A percentile compares a stretch with the other conserved stretches of the same genome.
These are phyloP conservation scores for Quercus suber DNA, from an alignment of 306 rosid species.

Conservation along the genomic window DNA sequence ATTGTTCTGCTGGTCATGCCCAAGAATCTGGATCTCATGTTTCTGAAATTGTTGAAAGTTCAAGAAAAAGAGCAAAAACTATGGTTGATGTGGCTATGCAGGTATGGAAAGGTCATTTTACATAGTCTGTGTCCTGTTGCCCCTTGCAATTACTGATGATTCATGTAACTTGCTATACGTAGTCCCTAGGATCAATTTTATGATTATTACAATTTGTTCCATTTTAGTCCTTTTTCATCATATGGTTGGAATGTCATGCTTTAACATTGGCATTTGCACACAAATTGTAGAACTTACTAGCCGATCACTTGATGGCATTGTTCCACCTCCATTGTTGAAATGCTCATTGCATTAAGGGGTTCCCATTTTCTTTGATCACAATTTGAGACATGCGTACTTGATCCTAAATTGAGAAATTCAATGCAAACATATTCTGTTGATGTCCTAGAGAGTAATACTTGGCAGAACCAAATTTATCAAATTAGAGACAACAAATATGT, in stretches of 20 bases:
- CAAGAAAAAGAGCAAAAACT: slow-evolving; percentile 59
- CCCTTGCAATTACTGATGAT: slow-evolving; percentile 12
- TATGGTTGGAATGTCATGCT: slow-evolving; percentile 7
- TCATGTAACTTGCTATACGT: neutral
- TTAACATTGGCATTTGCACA: slow-evolving; percentile 7
- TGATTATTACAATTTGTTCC: neutral
- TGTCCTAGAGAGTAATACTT: neutral
- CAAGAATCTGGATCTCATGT: slow-evolving; percentile 65
- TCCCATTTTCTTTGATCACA: neutral
- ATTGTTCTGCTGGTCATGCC: slow-evolving; percentile 47
- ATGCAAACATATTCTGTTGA: neutral
- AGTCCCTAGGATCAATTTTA: slow-evolving; percentile 10
- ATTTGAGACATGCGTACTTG: slow-evolving; percentile 5
- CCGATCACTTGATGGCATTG: slow-evolving; percentile 13
- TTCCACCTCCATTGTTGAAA: slow-evolving; percentile 12
- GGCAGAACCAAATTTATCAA: neutral
- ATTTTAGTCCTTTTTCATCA: slow-evolving; percentile 1
- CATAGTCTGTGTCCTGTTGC: neutral
- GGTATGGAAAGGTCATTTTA: slow-evolving; percentile 41
- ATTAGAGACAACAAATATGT: neutral
- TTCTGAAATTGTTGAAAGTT: slow-evolving; percentile 82
- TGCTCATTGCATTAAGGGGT: slow-evolving; percentile 13
- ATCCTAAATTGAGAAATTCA: slow-evolving; percentile 8
- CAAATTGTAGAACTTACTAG: slow-evolving; percentile 5
- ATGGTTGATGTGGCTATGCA: slow-evolving; percentile 75